A percentile compares a stretch with the other conserved stretches of the same genome.
Conservation (phyloP, 2,329 filamentous ascomycete genomes). For the Dactylellina leptospora region DNA sequence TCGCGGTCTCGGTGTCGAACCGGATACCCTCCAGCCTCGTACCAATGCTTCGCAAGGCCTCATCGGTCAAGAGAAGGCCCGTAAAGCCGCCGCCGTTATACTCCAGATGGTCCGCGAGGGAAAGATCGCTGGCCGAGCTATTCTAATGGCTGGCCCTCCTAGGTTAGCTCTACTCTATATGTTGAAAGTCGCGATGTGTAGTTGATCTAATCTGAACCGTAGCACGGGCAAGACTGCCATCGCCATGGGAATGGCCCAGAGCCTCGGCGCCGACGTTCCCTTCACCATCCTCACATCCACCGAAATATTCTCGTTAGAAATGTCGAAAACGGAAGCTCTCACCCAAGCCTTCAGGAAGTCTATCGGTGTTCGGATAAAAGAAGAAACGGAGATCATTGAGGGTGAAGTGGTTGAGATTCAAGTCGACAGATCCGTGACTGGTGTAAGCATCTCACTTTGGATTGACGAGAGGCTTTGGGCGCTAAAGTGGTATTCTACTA, state of each 20-base stretch:
- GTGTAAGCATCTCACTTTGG: constrained; percentile 74
- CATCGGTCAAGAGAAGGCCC: constrained; percentile 93
- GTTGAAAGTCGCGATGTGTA: too few relatives aligned
- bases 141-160: constrained; percentile 92
- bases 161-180: constrained; percentile 67
- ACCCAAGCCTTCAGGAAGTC: constrained; percentile 99
- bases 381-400: constrained; percentile 99
- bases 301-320: constrained; percentile 98
- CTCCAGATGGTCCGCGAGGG: constrained; percentile 99
- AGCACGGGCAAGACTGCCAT: constrained; percentile 98
- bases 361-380: constrained; percentile 96
- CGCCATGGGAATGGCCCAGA: constrained; percentile 98
- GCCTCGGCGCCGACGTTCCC: constrained; percentile 89
- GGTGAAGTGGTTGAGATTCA: constrained; percentile 99
- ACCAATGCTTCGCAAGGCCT: constrained; percentile 81
- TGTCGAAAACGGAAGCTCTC: constrained; percentile 98
- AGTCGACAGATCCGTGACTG: constrained; percentile 95
- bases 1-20: constrained; percentile 90
- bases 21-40: constrained; percentile 86
- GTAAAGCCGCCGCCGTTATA: constrained; percentile 94
- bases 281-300: constrained; percentile 96
- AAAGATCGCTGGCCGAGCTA: constrained; percentile 94
- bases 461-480: constrained; percentile 99
- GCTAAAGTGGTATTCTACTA: constrained; percentile 83
- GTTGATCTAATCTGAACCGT: neutral